Percentiles rank a stretch among this genome's conserved stretches.
Conservation (phyloP, 2,329 filamentous ascomycete species). For the Microsporum canis region DNA sequence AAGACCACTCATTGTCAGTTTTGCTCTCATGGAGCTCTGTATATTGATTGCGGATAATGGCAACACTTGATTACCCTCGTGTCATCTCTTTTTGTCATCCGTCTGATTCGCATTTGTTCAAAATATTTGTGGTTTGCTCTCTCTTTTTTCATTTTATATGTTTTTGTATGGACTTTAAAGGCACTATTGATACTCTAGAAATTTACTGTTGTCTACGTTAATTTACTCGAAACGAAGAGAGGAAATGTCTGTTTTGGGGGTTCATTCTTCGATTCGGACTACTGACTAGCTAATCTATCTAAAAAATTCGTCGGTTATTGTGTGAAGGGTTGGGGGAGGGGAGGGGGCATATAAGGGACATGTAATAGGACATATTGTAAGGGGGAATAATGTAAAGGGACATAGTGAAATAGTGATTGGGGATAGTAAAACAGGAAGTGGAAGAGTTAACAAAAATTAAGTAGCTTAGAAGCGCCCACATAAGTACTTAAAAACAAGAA, state of each 20-base stretch:
- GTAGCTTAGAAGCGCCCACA: background rate
- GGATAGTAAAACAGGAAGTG: background rate
- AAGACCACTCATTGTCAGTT: background rate
- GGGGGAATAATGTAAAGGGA: background rate
- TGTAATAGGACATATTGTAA: background rate
- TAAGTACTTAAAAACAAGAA: background rate
- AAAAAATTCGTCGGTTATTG: slow-evolving; percentile 2
- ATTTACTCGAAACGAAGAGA: background rate
- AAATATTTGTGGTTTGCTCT: slow-evolving; percentile 1
- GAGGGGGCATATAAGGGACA: background rate
- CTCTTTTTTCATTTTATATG: background rate
- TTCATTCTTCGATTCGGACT: slow-evolving; percentile 1
- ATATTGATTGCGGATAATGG: slow-evolving; percentile 4
- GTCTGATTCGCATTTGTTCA: background rate
- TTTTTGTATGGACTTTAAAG: background rate
- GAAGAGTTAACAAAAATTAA: background rate
- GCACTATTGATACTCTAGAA: background rate
- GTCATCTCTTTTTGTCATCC: background rate
- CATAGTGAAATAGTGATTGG: background rate
- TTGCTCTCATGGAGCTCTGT: slow-evolving; percentile 5
- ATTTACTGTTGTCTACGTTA: background rate
- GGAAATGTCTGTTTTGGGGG: background rate
- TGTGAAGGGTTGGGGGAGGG: background rate
- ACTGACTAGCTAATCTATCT: background rate
- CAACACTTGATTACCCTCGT: background rate